Percentiles rank a stretch among this genome's conserved stretches.
These are phyloP conservation scores for Penicillium thymicola DNA, from an alignment of 2,329 filamentous ascomycete genomes.

Conservation along the genomic window DNA sequence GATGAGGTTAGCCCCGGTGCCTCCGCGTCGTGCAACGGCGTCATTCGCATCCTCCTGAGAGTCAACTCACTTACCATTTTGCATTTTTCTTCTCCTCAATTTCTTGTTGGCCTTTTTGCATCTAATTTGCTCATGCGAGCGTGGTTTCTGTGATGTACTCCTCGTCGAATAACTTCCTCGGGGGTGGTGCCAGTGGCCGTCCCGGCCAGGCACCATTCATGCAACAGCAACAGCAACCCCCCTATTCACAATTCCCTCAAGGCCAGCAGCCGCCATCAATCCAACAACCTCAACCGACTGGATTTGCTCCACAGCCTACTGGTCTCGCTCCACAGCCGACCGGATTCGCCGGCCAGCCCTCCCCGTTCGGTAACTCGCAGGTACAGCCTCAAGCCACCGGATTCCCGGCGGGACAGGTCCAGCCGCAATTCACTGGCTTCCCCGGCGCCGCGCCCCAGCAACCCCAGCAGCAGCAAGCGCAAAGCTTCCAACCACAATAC, in stretches of 20 bases:
- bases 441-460: conserved; percentile 36
- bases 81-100: conserved; percentile 26
- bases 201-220: conserved; percentile 61
- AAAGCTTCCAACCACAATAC: conserved; percentile 53
- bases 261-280: conserved; percentile 52
- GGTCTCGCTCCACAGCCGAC: conserved; percentile 55
- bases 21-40: conserved; percentile 29
- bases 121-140: conserved; percentile 28
- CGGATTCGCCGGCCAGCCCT: conserved; percentile 54
- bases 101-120: conserved; percentile 17
- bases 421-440: conserved; percentile 49
- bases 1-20: conserved; percentile 22
- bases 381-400: conserved; percentile 68
- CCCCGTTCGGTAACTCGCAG: conserved; percentile 51
- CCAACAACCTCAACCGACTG: conserved; percentile 52
- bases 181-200: conserved; percentile 71
- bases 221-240: conserved; percentile 46
- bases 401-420: conserved; percentile 51
- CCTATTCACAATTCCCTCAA: conserved; percentile 40
- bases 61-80: conserved; percentile 19
- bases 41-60: conserved; percentile 32
- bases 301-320: conserved; percentile 47
- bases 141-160: conserved; percentile 69
- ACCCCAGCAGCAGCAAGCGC: conserved; percentile 44
- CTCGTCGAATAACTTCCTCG: conserved; percentile 80